Evolutionary conservation across 2,329 filamentous ascomycete species (phyloP), one percentile per base, ranked within the genome.

Genomic region (Calonectria crousiana): DNA sequence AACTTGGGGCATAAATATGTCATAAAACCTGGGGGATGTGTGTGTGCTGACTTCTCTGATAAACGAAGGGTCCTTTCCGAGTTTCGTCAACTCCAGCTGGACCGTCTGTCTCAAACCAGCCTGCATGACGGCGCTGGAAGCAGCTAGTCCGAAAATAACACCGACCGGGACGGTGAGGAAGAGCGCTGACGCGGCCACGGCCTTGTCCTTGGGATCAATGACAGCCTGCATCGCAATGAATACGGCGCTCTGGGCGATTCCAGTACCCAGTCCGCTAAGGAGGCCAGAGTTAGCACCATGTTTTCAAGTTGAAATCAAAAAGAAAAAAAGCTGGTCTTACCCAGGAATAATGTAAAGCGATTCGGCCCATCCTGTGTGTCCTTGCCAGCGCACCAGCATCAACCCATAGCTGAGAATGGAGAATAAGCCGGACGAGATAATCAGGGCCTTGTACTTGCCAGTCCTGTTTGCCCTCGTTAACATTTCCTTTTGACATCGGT

Each of bases 321-420:
- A 0, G 4, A 23, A 8, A 2, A 9, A 2, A 13, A 8, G 34
- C 3, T 3, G 8, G 16, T 44, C 75, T 14, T 73, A 79, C 73
- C 79, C 78, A 32, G 91, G 91, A 6, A 92, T 83, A 30, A 93
- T 92, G 72, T 92, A 91, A 0, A 93, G 79, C 0, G 90, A 90
- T 75, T 92, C 90, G 73, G 84, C 83, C 77, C 87, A 86, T 10
- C 87, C 87, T 0, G 91, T 93, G 38, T 90, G 75, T 0, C 91
- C 92, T 14, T 89, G 86, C 93, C 92, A 94, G 28, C 88, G 84
- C 1, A 91, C 78, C 11, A 90, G 81, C 4, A 93, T 86, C 0
- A 92, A 82, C 0, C 84, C 60, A 73, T 93, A 93, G 8, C 88
- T 85, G 0, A 88, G 69, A 0, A 88, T 87, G 0, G 90, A 88